These are phyloP conservation scores for Leccinum ponderosum DNA, from an alignment of 1,284 basidiomycete genomes.

Conservation along the genomic window DNA sequence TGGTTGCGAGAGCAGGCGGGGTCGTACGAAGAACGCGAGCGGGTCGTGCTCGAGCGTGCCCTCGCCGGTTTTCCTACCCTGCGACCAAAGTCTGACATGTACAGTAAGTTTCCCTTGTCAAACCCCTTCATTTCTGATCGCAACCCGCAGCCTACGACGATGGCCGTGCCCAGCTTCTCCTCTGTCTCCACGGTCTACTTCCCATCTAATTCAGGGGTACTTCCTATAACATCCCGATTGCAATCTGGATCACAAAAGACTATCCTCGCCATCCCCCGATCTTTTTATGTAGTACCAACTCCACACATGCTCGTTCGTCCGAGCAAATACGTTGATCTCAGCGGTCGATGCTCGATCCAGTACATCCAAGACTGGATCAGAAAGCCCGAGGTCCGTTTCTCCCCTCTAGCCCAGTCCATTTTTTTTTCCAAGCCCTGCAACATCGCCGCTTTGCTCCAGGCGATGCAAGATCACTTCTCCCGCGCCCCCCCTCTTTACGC, in stretches of 20 bases:
- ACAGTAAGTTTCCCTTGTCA: slow-evolving; percentile 60
- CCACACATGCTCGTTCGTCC: slow-evolving; percentile 87
- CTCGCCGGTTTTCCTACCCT: slow-evolving; percentile 67
- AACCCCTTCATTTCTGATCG: slow-evolving; percentile 2
- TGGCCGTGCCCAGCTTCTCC: slow-evolving; percentile 87
- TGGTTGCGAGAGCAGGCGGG: slow-evolving; percentile 70
- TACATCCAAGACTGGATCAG: slow-evolving; percentile 79
- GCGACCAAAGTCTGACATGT: slow-evolving; percentile 88
- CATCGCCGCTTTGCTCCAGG: slow-evolving; percentile 64
- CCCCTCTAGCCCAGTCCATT: slow-evolving; percentile 15
- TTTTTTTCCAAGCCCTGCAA: slow-evolving; percentile 58
- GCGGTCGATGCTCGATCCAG: slow-evolving; percentile 70
- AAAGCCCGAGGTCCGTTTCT: slow-evolving; percentile 76
- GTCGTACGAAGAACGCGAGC: slow-evolving; percentile 66
- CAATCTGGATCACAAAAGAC: slow-evolving; percentile 84
- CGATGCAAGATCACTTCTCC: slow-evolving; percentile 82
- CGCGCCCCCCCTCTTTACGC: slow-evolving; percentile 89
- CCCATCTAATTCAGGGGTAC: slow-evolving; percentile 80
- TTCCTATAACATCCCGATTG: slow-evolving; percentile 93
- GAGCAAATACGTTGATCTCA: slow-evolving; percentile 77
- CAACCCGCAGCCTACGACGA: slow-evolving; percentile 80
- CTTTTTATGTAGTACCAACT: slow-evolving; percentile 94
- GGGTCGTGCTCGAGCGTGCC: slow-evolving; percentile 57
- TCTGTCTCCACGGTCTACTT: slow-evolving; percentile 89
- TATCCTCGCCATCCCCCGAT: slow-evolving; percentile 85